Evolutionary conservation across 257 asterid genomes (phyloP).

Genomic region (Solanum tarijense): DNA sequence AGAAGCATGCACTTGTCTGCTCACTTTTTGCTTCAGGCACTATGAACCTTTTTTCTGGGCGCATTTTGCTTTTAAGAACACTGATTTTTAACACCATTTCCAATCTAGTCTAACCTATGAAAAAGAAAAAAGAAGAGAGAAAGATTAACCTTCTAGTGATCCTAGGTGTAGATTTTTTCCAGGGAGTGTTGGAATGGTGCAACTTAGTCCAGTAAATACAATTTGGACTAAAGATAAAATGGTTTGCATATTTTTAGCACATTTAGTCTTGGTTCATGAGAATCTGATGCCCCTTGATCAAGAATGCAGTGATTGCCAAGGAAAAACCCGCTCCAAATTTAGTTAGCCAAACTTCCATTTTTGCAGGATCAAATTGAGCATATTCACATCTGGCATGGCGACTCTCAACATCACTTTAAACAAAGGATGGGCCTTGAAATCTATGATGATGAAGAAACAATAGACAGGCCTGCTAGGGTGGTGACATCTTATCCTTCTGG

Average conservation of each 20-base stretch:
- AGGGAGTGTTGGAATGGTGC: neutral
- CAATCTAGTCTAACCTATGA: neutral
- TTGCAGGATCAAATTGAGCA: conserved; percentile 75
- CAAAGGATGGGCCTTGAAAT: conserved; percentile 41
- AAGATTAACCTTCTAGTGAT: neutral
- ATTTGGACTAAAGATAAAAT: neutral
- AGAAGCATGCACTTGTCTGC: neutral
- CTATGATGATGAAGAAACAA: conserved; percentile 39
- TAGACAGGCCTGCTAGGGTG: conserved; percentile 33
- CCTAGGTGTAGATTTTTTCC: neutral
- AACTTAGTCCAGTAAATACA: neutral
- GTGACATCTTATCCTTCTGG: conserved; percentile 71
- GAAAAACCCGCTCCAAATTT: neutral
- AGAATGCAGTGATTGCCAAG: neutral
- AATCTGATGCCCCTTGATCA: neutral
- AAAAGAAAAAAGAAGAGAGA: neutral
- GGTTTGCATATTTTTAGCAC: neutral
- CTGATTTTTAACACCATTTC: neutral
- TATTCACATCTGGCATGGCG: conserved; percentile 77
- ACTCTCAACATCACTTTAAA: conserved; percentile 65
- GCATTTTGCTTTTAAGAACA: neutral
- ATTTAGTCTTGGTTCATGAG: neutral
- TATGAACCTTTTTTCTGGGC: neutral
- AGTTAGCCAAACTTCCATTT: neutral
- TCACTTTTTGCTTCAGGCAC: neutral